phyloP scores from a whole-genome alignment of 305 asterid genomes.

The Solanum hybrid region DNA sequence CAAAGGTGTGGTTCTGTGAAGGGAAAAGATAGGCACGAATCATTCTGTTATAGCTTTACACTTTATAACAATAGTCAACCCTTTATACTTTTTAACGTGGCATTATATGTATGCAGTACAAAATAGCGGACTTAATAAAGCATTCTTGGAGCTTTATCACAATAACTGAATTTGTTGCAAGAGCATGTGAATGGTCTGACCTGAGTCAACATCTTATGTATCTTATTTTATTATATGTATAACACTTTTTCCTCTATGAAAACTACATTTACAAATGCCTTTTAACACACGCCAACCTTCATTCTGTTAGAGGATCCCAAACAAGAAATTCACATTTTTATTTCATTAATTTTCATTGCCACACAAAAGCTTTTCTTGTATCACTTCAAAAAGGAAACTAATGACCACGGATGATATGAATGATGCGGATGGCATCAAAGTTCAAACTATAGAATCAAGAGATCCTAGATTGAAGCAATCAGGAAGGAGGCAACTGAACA shows the following conservation, averaged over 20 bases:
- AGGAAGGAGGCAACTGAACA: neutral
- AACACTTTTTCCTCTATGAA: neutral
- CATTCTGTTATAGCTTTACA: neutral
- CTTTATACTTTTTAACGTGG: neutral
- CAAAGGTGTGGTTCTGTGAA: neutral
- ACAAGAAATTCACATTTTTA: neutral
- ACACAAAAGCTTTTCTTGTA: neutral
- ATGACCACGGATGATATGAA: neutral
- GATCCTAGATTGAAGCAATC: neutral
- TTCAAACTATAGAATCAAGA: neutral
- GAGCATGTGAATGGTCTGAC: neutral
- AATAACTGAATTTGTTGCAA: neutral
- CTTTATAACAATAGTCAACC: neutral
- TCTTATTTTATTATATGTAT: neutral
- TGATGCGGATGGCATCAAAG: neutral
- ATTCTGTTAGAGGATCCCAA: neutral
- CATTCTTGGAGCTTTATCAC: neutral
- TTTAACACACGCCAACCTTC: neutral
- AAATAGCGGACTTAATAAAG: neutral
- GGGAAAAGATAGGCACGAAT: neutral
- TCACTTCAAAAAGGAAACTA: neutral
- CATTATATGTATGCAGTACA: neutral
- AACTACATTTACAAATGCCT: neutral
- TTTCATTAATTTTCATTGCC: neutral
- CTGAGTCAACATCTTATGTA: neutral